These are phyloP conservation scores for Neurospora sp. DNA, from an alignment of 2,329 filamentous ascomycete species.

Conservation along the genomic window DNA sequence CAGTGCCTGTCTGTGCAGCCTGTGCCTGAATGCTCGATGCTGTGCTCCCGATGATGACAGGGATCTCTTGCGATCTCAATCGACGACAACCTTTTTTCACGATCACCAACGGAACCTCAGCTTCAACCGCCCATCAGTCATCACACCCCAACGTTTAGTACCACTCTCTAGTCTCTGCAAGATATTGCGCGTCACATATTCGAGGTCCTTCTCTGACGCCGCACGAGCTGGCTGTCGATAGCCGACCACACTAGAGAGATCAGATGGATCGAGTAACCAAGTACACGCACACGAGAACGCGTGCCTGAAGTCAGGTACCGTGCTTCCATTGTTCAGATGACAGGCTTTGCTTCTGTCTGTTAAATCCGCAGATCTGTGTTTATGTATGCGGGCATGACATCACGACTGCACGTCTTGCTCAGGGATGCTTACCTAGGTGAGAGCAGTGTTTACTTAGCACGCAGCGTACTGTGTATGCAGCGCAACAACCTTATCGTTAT, in stretches of 20 bases:
- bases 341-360: background rate
- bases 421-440: background rate
- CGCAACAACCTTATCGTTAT: background rate
- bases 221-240: background rate
- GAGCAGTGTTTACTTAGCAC: background rate
- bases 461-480: background rate
- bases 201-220: background rate
- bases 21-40: background rate
- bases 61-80: slow-evolving; percentile 3
- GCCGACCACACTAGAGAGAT: background rate
- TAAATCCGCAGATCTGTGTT: background rate
- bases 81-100: background rate
- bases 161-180: background rate
- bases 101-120: slow-evolving; percentile 2
- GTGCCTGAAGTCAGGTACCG: background rate
- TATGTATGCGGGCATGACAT: background rate
- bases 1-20: background rate
- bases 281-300: background rate
- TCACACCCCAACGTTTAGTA: background rate
- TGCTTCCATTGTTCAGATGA: background rate
- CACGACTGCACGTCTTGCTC: background rate
- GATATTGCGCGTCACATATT: background rate
- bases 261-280: background rate
- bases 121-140: background rate
- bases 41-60: slow-evolving; percentile 3